phyloP scores from a whole-genome alignment of 2,329 filamentous ascomycete species.

The Trichophyton equinum region DNA sequence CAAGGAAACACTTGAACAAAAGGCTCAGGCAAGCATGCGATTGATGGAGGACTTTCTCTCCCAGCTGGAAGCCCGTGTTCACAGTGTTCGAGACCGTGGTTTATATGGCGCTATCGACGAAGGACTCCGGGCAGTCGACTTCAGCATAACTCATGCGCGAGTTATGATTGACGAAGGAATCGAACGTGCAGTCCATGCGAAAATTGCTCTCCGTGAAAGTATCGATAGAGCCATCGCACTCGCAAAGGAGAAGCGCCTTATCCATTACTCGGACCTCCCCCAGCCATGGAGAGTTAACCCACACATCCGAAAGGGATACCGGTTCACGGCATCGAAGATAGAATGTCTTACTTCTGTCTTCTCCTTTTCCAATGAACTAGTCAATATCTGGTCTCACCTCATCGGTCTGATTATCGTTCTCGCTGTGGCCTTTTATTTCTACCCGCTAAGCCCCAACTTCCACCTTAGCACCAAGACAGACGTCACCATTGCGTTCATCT shows the following conservation, averaged over 20 bases:
- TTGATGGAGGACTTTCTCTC: conserved; percentile 73
- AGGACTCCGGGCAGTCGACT: conserved; percentile 67
- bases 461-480: conserved; percentile 74
- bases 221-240: conserved; percentile 64
- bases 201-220: conserved; percentile 68
- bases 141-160: conserved; percentile 59
- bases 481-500: conserved; percentile 78
- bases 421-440: conserved; percentile 87
- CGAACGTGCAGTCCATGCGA: conserved; percentile 69
- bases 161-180: conserved; percentile 70
- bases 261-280: conserved; percentile 81
- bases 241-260: conserved; percentile 67
- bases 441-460: conserved; percentile 79
- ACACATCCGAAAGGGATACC: conserved; percentile 82
- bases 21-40: conserved; percentile 75
- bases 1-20: conserved; percentile 80
- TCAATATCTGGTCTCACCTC: conserved; percentile 97
- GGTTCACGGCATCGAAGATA: conserved; percentile 81
- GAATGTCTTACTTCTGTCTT: conserved; percentile 80
- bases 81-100: conserved; percentile 66
- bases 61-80: conserved; percentile 71
- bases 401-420: conserved; percentile 82
- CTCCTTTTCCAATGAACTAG: conserved; percentile 74
- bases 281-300: conserved; percentile 90
- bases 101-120: conserved; percentile 67